Evolutionary conservation across 352 stramenopile species (phyloP).

Genomic region (Peronospora belbahrii): DNA sequence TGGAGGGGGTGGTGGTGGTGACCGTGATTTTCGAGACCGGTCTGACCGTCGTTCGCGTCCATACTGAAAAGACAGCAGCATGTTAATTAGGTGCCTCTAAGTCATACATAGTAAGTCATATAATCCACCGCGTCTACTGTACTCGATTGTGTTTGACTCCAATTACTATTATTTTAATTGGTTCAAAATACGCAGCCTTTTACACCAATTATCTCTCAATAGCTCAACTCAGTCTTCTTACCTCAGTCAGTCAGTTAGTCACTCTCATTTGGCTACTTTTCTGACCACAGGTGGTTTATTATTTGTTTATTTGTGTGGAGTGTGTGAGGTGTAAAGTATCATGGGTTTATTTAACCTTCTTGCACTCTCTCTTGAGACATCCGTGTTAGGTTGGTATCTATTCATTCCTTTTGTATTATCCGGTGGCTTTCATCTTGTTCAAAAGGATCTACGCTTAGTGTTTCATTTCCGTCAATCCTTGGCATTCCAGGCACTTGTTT

Average conservation of each 20-base stretch:
- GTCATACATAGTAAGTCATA: slow-evolving; percentile 1
- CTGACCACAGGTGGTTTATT: background rate
- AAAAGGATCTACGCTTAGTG: slow-evolving; percentile 26
- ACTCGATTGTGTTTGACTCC: too few relatives aligned
- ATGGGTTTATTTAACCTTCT: slow-evolving; percentile 71
- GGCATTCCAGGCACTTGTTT: slow-evolving; percentile 41
- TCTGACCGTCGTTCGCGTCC: slow-evolving; percentile 49
- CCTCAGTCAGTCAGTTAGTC: too few relatives aligned
- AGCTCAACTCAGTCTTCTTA: slow-evolving; percentile 18
- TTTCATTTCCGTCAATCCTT: slow-evolving; percentile 65
- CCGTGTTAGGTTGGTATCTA: slow-evolving; percentile 41
- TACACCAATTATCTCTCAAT: slow-evolving; percentile 11
- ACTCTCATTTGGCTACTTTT: slow-evolving; percentile 9
- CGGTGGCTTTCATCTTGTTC: slow-evolving; percentile 24
- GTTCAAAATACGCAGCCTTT: too few relatives aligned
- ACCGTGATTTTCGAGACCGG: slow-evolving; percentile 42
- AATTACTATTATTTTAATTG: too few relatives aligned
- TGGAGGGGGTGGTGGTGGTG: slow-evolving; percentile 23
- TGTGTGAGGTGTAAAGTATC: too few relatives aligned
- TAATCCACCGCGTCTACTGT: too few relatives aligned
- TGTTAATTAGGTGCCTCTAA: slow-evolving; percentile 17
- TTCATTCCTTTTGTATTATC: too few relatives aligned
- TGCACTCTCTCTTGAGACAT: slow-evolving; percentile 43
- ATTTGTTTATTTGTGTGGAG: slow-evolving; percentile 74
- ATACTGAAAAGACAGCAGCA: slow-evolving; percentile 31